A percentile compares a stretch with the other conserved stretches of the same genome.
Conservation (phyloP, 441 rosid species). For the Pelargonium citronellum region DNA sequence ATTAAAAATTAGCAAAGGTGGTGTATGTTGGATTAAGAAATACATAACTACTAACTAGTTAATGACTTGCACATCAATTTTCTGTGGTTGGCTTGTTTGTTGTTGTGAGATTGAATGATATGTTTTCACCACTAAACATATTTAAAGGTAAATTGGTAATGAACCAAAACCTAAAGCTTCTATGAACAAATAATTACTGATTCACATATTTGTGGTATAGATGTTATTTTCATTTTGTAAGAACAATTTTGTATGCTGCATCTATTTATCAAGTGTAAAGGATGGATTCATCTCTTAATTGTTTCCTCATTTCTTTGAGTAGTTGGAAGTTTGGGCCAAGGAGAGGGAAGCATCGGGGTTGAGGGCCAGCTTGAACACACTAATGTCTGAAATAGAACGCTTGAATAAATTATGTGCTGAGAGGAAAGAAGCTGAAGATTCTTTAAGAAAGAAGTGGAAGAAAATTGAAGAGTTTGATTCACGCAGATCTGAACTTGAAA, state of each 20-base stretch:
- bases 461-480: slow-evolving; percentile 92
- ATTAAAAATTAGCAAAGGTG: too few relatives aligned
- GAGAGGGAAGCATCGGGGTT: slow-evolving; percentile 89
- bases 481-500: slow-evolving; percentile 88
- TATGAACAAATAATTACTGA: too few relatives aligned
- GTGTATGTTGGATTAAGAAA: too few relatives aligned
- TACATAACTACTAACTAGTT: not conserved
- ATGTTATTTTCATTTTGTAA: not conserved
- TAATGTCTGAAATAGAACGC: slow-evolving; percentile 78
- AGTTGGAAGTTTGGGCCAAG: slow-evolving; percentile 95
- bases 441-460: slow-evolving; percentile 85
- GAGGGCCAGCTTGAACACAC: slow-evolving; percentile 75
- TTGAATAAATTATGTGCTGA: slow-evolving; percentile 84
- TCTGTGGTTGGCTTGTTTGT: not conserved
- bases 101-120: too few relatives aligned
- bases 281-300: slow-evolving; percentile 12
- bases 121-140: not conserved
- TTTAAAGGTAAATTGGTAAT: too few relatives aligned
- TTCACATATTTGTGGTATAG: too few relatives aligned
- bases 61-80: not conserved
- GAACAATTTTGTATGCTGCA: not conserved
- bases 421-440: slow-evolving; percentile 92
- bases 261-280: not conserved
- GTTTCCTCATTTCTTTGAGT: slow-evolving; percentile 22
- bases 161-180: too few relatives aligned